A percentile compares a stretch with the other conserved stretches of the same genome.
Conservation (phyloP, 306 rosid species). For the Gynostemma pentaphyllum region DNA sequence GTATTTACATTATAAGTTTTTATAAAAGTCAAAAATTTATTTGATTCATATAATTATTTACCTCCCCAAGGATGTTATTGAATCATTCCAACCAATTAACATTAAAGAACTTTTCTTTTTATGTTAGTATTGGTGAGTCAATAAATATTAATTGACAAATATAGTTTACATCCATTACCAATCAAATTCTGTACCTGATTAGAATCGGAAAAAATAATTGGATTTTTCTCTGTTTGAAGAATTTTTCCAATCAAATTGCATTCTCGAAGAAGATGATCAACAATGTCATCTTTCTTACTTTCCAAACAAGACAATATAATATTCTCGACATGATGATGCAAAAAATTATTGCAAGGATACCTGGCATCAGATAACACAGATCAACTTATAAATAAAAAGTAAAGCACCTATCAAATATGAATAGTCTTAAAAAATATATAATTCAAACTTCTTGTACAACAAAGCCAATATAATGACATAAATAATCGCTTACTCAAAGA, state of each 20-base stretch:
- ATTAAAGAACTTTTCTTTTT: neutral
- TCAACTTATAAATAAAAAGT: neutral
- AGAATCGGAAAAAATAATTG: conserved; percentile 40
- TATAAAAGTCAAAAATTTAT: neutral
- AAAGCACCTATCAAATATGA: neutral
- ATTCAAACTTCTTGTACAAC: neutral
- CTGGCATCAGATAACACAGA: conserved; percentile 38
- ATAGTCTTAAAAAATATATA: neutral
- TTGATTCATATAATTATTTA: neutral
- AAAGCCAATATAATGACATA: neutral
- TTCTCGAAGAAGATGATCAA: conserved; percentile 69
- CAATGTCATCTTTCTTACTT: conserved; percentile 56
- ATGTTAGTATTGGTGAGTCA: neutral
- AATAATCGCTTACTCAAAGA: conserved; percentile 69
- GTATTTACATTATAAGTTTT: neutral
- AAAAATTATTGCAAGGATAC: conserved; percentile 75
- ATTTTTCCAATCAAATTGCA: conserved; percentile 73
- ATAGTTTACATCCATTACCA: neutral
- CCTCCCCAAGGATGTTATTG: neutral
- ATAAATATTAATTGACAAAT: neutral
- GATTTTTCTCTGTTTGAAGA: conserved; percentile 62
- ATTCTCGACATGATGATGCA: conserved; percentile 94
- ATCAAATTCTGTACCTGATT: conserved; percentile 36
- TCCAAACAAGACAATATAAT: conserved; percentile 75
- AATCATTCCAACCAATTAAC: conserved; percentile 2